Evolutionary conservation across 495 filamentous ascomycete species (phyloP).

Genomic region (Aspergillus homomorphus): DNA sequence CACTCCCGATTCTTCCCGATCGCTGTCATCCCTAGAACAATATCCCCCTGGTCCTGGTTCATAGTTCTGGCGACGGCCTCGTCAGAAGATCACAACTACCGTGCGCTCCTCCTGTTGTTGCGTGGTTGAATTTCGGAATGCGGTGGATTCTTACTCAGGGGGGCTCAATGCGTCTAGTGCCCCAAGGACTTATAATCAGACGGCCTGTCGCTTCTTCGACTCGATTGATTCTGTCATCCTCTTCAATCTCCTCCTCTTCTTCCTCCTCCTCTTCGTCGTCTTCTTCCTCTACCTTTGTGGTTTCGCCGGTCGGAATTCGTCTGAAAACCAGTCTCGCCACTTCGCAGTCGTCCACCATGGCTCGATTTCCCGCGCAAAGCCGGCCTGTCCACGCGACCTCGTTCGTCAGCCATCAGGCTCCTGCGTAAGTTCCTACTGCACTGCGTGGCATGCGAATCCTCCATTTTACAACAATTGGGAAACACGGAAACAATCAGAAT

Average conservation of each 20-base stretch:
- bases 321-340: constrained; percentile 21
- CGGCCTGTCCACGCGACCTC: constrained; percentile 41
- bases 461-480: not conserved
- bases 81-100: constrained; percentile 24
- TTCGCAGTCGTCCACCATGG: constrained; percentile 37
- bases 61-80: constrained; percentile 29
- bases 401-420: constrained; percentile 35
- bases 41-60: constrained; percentile 28
- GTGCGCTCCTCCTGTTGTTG: constrained; percentile 3
- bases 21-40: constrained; percentile 26
- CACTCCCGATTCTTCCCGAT: constrained; percentile 44
- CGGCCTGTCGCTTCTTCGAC: constrained; percentile 23
- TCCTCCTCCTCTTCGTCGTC: constrained; percentile 12
- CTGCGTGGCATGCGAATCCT: not conserved
- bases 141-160: constrained; percentile 36
- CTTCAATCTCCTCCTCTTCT: constrained; percentile 18
- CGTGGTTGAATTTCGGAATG: constrained; percentile 34
- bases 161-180: constrained; percentile 31
- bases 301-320: constrained; percentile 4
- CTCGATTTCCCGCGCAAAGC: constrained; percentile 42
- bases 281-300: not conserved
- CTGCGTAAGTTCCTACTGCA: constrained; percentile 30
- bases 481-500: not conserved
- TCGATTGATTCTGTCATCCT: constrained; percentile 20
- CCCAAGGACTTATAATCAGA: constrained; percentile 36